Evolutionary conservation across 2,329 filamentous ascomycete species (phyloP).

Genomic region (Herpotrichia juniperi): DNA sequence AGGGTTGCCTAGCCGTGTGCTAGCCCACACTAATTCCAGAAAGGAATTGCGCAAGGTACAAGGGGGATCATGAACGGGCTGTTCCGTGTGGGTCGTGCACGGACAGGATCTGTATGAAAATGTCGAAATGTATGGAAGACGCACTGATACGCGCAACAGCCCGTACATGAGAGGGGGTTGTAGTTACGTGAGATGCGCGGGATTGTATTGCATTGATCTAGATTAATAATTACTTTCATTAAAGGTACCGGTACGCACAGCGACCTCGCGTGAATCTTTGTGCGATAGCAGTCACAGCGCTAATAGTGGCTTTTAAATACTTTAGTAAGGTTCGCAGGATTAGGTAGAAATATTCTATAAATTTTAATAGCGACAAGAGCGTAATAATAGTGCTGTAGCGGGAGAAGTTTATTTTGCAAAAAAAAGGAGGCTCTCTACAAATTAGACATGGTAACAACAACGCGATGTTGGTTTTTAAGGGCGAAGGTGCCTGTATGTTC

Average conservation of each 20-base stretch:
- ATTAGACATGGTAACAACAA: too few species aligned
- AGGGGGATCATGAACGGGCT: too few species aligned
- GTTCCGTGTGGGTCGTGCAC: too few species aligned
- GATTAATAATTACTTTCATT: not conserved
- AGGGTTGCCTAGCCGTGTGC: too few species aligned
- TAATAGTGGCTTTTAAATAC: not conserved
- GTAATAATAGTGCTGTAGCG: not conserved
- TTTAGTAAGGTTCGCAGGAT: not conserved
- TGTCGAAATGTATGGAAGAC: too few species aligned
- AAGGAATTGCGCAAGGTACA: too few species aligned
- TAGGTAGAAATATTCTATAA: not conserved
- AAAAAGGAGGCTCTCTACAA: not conserved
- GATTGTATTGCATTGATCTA: not conserved
- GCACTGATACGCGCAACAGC: too few species aligned
- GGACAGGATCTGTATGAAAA: too few species aligned
- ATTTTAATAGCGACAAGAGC: not conserved
- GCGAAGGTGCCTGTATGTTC: not conserved
- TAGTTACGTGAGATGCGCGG: not conserved
- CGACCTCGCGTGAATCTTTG: not conserved
- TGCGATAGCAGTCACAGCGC: not conserved
- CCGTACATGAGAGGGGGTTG: too few species aligned
- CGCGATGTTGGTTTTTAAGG: too few species aligned
- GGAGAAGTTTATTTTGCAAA: not conserved
- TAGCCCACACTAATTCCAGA: too few species aligned
- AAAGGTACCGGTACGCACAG: not conserved